A percentile compares a stretch with the other conserved stretches of the same genome.
Conservation (phyloP, 2,329 filamentous ascomycete species). For the Phialemonium atrogriseum region DNA sequence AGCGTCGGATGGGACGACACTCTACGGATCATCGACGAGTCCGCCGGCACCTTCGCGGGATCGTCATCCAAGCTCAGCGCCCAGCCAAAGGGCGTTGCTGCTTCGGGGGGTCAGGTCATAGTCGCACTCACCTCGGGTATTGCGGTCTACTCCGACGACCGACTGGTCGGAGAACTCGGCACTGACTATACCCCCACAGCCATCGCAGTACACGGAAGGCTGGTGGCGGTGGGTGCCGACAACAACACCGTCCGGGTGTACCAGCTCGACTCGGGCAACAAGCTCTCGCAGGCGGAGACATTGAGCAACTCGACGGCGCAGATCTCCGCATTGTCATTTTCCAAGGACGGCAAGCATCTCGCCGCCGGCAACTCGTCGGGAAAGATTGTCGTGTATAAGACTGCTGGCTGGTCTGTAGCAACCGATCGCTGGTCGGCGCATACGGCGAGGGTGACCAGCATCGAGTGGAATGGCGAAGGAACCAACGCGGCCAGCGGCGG, state of each 20-base stretch:
- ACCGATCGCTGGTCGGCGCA: constrained; percentile 65
- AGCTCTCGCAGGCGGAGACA: constrained; percentile 44
- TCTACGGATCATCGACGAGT: constrained; percentile 68
- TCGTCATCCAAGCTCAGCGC: constrained; percentile 58
- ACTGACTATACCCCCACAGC: constrained; percentile 60
- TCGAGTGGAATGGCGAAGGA: constrained; percentile 69
- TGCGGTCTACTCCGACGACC: constrained; percentile 49
- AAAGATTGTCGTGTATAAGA: constrained; percentile 77
- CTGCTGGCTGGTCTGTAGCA: constrained; percentile 56
- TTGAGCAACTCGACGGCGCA: constrained; percentile 62
- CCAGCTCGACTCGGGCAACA: constrained; percentile 47
- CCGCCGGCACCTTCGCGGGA: constrained; percentile 67
- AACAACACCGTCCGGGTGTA: constrained; percentile 72
- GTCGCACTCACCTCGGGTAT: constrained; percentile 49
- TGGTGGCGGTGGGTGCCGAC: constrained; percentile 67
- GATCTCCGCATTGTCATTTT: constrained; percentile 79
- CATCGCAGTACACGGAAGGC: constrained; percentile 59
- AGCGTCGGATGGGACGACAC: constrained; percentile 94
- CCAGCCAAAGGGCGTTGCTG: constrained; percentile 70
- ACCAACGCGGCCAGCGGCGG: constrained; percentile 76
- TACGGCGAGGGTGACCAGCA: constrained; percentile 47
- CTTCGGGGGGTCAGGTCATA: constrained; percentile 40
- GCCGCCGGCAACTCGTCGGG: constrained; percentile 78
- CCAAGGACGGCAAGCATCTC: constrained; percentile 64
- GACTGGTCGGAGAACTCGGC: constrained; percentile 49